Base-by-base conservation (phyloP, 768 basidiomycete genomes). In the Chlorophyllum brunneum region DNA sequence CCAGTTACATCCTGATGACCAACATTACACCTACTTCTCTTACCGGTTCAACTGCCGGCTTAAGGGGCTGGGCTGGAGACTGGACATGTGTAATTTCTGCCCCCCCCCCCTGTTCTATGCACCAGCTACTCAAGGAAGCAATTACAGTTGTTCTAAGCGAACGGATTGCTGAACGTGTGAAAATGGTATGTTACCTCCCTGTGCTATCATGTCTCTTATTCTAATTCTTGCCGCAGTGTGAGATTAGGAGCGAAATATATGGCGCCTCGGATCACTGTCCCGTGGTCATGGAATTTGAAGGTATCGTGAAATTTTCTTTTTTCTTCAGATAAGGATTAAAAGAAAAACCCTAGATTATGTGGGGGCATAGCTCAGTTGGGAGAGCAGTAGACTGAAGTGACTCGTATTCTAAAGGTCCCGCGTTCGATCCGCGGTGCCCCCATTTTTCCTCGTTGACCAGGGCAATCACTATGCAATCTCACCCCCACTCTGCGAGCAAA, bases 241-340 rank as follows among this genome's bases (percentile, higher is more conserved):
- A 92, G 67, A 93, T 94, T 51, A 76, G 92, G 34, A 79, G 78
- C 56, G 88, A 90, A 60, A 87, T 92, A 45, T 93, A 88, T 48
- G 91, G 92, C 10, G 91, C 89, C 29, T 92, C 88, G 24, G 92
- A 93, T 61, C 91, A 93, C 63, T 80, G 87, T 56, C 92, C 92
- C 4, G 66, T 94, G 15, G 80, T 88, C 10, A 67, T 93, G 69
- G 92, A 95, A 62, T 74, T 92, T 42, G 75, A 79, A 26, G 79
- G 77, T 10, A 64, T 39, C n/a, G 49, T n/a, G n/a, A n/a, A n/a
- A n/a, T n/a, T n/a, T 20, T 5, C 33, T 49, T 16, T 37, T n/a
- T n/a, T n/a, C n/a, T n/a, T n/a, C n/a, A n/a, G n/a, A n/a, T n/a
- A n/a, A n/a, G n/a, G n/a, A n/a, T n/a, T n/a, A n/a, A n/a, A n/a